Evolutionary conservation across 129 eudicot species (phyloP).

Genomic region (Pulicaria dysenterica): DNA sequence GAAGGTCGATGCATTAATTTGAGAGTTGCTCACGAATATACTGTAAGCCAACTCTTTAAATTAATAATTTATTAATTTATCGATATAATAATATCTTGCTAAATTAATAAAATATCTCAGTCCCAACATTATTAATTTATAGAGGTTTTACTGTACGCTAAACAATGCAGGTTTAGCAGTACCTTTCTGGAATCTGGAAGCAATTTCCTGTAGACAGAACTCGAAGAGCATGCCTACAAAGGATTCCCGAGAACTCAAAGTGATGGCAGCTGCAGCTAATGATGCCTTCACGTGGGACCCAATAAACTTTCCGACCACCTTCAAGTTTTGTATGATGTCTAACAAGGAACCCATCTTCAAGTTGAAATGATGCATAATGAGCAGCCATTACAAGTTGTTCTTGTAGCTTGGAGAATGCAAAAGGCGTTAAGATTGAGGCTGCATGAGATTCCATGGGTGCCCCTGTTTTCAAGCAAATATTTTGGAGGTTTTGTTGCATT

Average conservation of each 20-base stretch:
- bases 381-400: conserved; percentile 97
- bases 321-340: conserved; percentile 89
- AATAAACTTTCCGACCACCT: conserved; percentile 90
- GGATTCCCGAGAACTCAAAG: conserved; percentile 94
- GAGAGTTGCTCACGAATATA: no score
- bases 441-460: conserved; percentile 99
- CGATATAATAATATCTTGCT: no score
- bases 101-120: no score
- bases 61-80: not conserved
- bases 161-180: not conserved
- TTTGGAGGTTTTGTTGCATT: conserved; percentile 97
- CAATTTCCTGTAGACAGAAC: conserved; percentile 92
- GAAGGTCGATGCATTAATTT: no score
- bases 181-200: conserved; percentile 91
- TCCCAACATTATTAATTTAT: no score
- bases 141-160: no score
- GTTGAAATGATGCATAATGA: conserved; percentile 92
- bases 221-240: conserved; percentile 91
- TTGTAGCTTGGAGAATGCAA: conserved; percentile 92
- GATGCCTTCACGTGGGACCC: conserved; percentile 86
- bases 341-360: conserved; percentile 84
- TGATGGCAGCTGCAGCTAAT: conserved; percentile 90
- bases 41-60: no score
- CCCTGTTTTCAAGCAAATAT: conserved; percentile 90
- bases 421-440: conserved; percentile 82